phyloP scores from a whole-genome alignment of 139 green algal species.

The Micractinium conductrix region DNA sequence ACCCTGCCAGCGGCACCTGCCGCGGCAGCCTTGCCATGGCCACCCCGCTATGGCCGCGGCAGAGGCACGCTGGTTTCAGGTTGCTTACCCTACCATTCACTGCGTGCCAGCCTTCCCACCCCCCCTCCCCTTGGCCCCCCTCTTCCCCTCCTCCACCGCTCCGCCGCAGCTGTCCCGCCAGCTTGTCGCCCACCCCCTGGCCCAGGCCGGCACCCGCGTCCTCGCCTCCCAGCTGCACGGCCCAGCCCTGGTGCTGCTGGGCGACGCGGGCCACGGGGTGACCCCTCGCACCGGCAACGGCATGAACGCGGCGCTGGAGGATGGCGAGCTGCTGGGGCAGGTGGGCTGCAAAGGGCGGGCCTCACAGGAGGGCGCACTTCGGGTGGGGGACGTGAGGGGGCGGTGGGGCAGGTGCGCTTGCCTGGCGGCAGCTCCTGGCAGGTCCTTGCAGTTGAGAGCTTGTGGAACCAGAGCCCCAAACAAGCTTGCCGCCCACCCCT shows the following conservation, averaged over 20 bases:
- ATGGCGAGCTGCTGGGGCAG: not conserved
- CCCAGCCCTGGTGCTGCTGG: not conserved
- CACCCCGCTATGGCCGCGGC: not conserved
- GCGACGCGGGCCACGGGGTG: constrained; percentile 1
- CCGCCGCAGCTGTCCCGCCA: not conserved
- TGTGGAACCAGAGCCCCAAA: too few species aligned
- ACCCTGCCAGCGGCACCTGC: not conserved
- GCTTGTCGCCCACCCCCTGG: not conserved
- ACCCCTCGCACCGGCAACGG: constrained; percentile 14
- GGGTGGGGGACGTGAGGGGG: too few species aligned
- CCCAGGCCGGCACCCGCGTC: not conserved
- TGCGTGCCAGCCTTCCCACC: too few species aligned
- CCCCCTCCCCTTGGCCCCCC: not conserved
- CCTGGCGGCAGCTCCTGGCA: too few species aligned
- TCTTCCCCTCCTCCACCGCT: too few species aligned
- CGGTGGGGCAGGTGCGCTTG: too few species aligned
- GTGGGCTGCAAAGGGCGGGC: too few species aligned
- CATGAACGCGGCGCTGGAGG: constrained; percentile 1
- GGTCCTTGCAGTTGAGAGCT: too few species aligned
- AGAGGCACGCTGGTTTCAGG: too few species aligned
- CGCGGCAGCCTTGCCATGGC: not conserved
- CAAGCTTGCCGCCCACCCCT: not conserved
- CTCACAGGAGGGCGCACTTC: too few species aligned
- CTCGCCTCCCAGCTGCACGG: constrained; percentile 12
- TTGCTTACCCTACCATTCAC: not conserved